These are phyloP conservation scores for Hortiboletus campestris DNA, from an alignment of 768 basidiomycete species.

Conservation along the genomic window DNA sequence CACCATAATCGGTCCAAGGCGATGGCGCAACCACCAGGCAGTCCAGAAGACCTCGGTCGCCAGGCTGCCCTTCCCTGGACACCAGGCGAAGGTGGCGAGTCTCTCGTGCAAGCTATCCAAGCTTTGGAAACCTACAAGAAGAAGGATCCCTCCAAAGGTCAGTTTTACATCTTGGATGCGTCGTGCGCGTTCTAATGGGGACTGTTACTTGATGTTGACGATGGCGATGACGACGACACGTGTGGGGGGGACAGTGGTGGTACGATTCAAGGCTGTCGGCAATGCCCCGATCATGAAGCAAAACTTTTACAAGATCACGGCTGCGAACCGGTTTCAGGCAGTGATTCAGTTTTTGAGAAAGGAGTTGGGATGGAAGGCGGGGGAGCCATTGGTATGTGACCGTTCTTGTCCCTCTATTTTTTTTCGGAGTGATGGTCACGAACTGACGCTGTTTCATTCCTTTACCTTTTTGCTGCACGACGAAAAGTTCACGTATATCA, in stretches of 20 bases:
- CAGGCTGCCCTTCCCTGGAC: slow-evolving; percentile 32
- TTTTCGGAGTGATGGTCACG: neutral
- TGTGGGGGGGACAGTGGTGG: slow-evolving; percentile 63
- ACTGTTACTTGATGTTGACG: neutral
- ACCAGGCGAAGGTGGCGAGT: slow-evolving; percentile 32
- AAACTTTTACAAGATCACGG: slow-evolving; percentile 97
- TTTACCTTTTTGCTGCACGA: neutral
- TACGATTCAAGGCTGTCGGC: slow-evolving; percentile 96
- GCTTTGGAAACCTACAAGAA: slow-evolving; percentile 87
- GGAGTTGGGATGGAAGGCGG: slow-evolving; percentile 83
- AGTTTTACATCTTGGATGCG: neutral
- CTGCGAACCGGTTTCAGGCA: slow-evolving; percentile 90
- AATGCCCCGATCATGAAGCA: slow-evolving; percentile 99
- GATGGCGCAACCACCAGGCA: slow-evolving; percentile 32
- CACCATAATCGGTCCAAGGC: slow-evolving; percentile 6
- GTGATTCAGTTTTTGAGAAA: slow-evolving; percentile 91
- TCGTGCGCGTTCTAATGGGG: neutral
- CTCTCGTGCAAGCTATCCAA: slow-evolving; percentile 50
- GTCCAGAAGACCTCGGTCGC: slow-evolving; percentile 36
- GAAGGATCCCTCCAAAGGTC: slow-evolving; percentile 80
- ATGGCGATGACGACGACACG: neutral
- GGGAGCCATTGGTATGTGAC: slow-evolving; percentile 74
- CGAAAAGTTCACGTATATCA: slow-evolving; percentile 69
- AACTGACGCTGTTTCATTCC: slow-evolving; percentile 21
- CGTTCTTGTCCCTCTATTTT: neutral